phyloP scores from a whole-genome alignment of 495 filamentous ascomycete genomes.

The Annulohypoxylon maeteangense region DNA sequence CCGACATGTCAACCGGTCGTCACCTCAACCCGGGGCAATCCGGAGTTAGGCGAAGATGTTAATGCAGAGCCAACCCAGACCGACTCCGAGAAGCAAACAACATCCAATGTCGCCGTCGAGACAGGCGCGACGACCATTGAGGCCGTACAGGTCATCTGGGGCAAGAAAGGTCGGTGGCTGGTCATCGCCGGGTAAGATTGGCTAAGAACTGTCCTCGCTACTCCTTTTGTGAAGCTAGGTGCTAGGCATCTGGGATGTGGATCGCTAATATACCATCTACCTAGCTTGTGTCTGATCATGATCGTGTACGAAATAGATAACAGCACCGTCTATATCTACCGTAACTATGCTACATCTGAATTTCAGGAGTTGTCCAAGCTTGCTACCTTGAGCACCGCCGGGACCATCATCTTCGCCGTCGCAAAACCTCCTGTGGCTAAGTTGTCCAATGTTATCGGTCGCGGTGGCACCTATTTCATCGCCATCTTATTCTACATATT shows the following conservation, averaged over 20 bases:
- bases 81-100: constrained; percentile 19
- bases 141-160: constrained; percentile 57
- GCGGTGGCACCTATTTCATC: constrained; percentile 58
- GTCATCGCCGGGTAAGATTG: constrained; percentile 55
- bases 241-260: constrained; percentile 12
- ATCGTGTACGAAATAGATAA: constrained; percentile 62
- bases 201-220: neutral
- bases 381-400: constrained; percentile 56
- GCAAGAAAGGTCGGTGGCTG: constrained; percentile 55
- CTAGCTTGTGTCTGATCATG: constrained; percentile 55
- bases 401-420: constrained; percentile 57
- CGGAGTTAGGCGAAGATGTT: neutral
- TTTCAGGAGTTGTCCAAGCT: constrained; percentile 57
- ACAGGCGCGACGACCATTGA: constrained; percentile 50
- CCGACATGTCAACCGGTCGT: constrained; percentile 2
- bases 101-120: constrained; percentile 18
- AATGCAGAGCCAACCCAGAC: neutral
- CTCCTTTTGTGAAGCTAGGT: neutral
- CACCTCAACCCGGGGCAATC: neutral
- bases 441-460: constrained; percentile 60
- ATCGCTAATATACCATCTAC: constrained; percentile 37
- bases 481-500: constrained; percentile 58
- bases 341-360: constrained; percentile 58
- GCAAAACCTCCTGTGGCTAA: constrained; percentile 62
- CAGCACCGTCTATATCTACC: constrained; percentile 59